phyloP scores from a whole-genome alignment of 306 rosid species.

The Trifolium subterraneum region DNA sequence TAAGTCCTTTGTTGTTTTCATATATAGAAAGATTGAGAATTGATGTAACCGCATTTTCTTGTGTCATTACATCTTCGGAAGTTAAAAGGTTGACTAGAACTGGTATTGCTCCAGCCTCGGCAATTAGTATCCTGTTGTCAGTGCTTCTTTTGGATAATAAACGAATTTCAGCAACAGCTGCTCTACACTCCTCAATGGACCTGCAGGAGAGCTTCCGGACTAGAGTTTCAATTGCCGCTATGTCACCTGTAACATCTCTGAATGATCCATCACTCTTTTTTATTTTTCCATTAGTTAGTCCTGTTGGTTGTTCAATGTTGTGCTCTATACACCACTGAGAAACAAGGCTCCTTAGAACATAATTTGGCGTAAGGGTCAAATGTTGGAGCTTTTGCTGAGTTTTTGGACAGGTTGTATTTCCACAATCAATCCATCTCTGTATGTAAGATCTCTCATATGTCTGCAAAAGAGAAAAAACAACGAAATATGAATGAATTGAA shows the following conservation, averaged over 20 bases:
- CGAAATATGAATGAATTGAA: slow-evolving; percentile 19
- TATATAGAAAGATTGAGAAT: slow-evolving; percentile 92
- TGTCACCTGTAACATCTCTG: slow-evolving; percentile 84
- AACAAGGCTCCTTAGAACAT: slow-evolving; percentile 89
- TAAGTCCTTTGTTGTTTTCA: slow-evolving; percentile 88
- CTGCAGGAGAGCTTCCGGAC: slow-evolving; percentile 77
- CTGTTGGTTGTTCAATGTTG: slow-evolving; percentile 85
- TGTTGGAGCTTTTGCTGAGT: slow-evolving; percentile 94
- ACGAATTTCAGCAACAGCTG: slow-evolving; percentile 80
- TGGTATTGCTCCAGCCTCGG: slow-evolving; percentile 95
- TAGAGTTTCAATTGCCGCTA: slow-evolving; percentile 72
- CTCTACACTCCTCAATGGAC: slow-evolving; percentile 70
- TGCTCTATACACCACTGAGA: slow-evolving; percentile 83
- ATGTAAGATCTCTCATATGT: slow-evolving; percentile 94
- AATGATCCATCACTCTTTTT: slow-evolving; percentile 90
- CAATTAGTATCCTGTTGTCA: slow-evolving; percentile 87
- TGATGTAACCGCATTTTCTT: slow-evolving; percentile 93
- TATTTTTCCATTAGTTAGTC: slow-evolving; percentile 81
- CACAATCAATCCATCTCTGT: slow-evolving; percentile 97
- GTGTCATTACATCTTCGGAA: slow-evolving; percentile 71
- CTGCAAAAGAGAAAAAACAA: slow-evolving; percentile 48
- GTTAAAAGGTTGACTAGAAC: slow-evolving; percentile 82
- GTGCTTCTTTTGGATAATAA: slow-evolving; percentile 94
- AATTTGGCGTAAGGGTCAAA: slow-evolving; percentile 85
- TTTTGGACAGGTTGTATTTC: slow-evolving; percentile 89